Percentiles rank a stretch among this genome's conserved stretches.
phyloP scores from a whole-genome alignment of 306 rosid genomes.

The Lagenaria siceraria region DNA sequence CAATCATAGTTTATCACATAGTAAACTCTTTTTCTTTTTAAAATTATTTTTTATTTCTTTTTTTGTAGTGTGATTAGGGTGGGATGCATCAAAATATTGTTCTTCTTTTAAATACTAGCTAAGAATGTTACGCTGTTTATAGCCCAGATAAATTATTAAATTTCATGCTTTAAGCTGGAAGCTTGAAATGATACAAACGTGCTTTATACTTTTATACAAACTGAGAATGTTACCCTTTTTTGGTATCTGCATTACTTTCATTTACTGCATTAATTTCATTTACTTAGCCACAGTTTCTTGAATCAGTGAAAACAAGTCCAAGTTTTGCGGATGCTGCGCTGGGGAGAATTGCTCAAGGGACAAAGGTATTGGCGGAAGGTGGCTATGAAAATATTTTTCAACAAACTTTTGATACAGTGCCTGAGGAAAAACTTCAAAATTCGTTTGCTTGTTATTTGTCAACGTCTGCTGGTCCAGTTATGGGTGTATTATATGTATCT shows the following conservation, averaged over 20 bases:
- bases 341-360: conserved; percentile 97
- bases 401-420: conserved; percentile 57
- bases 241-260: not conserved
- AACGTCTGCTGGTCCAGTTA: conserved; percentile 79
- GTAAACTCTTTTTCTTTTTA: no score
- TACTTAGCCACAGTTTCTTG: not conserved
- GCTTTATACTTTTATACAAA: no score
- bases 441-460: conserved; percentile 86
- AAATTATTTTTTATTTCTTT: no score
- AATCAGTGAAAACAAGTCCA: conserved; percentile 77
- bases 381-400: conserved; percentile 75
- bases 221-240: no score
- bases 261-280: not conserved
- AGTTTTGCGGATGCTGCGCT: conserved; percentile 84
- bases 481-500: conserved; percentile 61
- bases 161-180: no score
- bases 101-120: no score
- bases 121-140: not conserved
- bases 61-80: no score
- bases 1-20: no score
- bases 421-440: conserved; percentile 67
- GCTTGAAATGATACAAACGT: no score
- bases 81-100: no score
- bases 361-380: conserved; percentile 90
- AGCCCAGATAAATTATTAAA: not conserved